phyloP scores from a whole-genome alignment of 2,329 filamentous ascomycete species.

The Sclerotinia nivalis region DNA sequence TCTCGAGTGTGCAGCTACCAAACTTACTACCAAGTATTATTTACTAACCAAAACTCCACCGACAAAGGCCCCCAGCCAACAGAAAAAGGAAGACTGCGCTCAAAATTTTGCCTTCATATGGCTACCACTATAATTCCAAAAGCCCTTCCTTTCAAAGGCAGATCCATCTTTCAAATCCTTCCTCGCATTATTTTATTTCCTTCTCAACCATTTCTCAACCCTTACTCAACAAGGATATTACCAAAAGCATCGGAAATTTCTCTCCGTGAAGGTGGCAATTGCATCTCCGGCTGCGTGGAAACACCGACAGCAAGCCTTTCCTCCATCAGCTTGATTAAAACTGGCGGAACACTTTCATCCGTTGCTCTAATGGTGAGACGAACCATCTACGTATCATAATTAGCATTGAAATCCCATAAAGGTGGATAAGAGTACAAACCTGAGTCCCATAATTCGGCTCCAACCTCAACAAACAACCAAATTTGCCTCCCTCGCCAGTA shows the following conservation, averaged over 20 bases:
- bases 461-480: conserved; percentile 87
- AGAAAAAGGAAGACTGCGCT: conserved; percentile 1
- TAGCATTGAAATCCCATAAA: neutral
- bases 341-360: conserved; percentile 80
- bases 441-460: conserved; percentile 92
- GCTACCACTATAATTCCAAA: neutral
- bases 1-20: neutral
- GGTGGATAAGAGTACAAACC: conserved; percentile 56
- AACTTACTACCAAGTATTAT: neutral
- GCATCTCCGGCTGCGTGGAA: conserved; percentile 32
- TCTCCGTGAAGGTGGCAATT: conserved; percentile 34
- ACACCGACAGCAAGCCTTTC: conserved; percentile 66
- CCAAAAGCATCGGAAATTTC: conserved; percentile 41
- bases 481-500: conserved; percentile 82
- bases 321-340: conserved; percentile 84
- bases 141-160: neutral
- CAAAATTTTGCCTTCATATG: neutral
- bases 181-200: conserved; percentile 1
- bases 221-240: conserved; percentile 36
- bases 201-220: neutral
- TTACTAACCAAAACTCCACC: conserved; percentile 3
- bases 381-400: conserved; percentile 68
- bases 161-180: neutral
- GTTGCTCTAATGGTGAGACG: conserved; percentile 92
- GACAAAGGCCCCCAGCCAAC: neutral